Evolutionary conservation across 148 eudicot genomes (phyloP).

Genomic region (Cornus suecica): DNA sequence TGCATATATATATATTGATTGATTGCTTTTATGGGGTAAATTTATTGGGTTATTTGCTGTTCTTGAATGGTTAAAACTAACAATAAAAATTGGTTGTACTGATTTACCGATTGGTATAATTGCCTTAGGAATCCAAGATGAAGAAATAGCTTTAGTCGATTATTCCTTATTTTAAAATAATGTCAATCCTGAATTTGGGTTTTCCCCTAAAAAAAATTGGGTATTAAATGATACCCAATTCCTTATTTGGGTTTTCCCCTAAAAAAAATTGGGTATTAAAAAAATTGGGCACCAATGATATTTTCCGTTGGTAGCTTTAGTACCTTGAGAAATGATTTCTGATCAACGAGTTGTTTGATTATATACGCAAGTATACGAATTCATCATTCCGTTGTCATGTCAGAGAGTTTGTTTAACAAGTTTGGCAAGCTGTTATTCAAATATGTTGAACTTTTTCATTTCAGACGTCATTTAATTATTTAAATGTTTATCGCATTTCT

Average conservation of each 20-base stretch:
- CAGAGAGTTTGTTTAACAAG: constrained; percentile 3
- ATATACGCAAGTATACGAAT: not conserved
- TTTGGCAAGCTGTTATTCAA: constrained; percentile 2
- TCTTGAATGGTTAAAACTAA: not conserved
- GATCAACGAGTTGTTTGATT: not conserved
- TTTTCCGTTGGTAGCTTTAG: not conserved
- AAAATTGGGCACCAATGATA: not conserved
- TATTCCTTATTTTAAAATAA: not conserved
- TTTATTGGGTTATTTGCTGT: not conserved
- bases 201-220: too few relatives aligned
- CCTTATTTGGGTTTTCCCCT: too few relatives aligned
- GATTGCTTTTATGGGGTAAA: not conserved
- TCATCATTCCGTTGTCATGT: not conserved
- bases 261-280: too few relatives aligned
- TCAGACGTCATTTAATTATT: not conserved
- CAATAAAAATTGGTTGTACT: not conserved
- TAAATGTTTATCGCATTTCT: not conserved
- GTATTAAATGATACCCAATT: too few relatives aligned
- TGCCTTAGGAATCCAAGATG: not conserved
- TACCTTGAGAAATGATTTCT: not conserved
- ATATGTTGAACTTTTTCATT: not conserved
- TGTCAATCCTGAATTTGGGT: not conserved
- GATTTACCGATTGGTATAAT: not conserved
- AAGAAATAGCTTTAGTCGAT: not conserved
- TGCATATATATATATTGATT: not conserved